Percentiles rank a stretch among this genome's conserved stretches.
Conservation (phyloP, 2,329 filamentous ascomycete species). For the Chalaropsis ovoidea region DNA sequence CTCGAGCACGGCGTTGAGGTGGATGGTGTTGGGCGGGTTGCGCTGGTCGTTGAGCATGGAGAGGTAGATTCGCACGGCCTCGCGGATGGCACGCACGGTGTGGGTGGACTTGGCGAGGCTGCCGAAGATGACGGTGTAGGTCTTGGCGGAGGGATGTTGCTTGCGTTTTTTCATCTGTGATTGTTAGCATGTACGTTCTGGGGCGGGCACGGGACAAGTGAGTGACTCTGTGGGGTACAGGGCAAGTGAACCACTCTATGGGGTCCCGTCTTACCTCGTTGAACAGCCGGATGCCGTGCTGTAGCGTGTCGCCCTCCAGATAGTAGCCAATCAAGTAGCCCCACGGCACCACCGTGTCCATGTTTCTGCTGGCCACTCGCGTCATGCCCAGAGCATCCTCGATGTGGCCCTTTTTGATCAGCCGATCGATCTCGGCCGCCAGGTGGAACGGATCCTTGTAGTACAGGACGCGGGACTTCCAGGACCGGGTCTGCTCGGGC, state of each 20-base stretch:
- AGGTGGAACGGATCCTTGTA: constrained; percentile 64
- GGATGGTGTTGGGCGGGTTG: constrained; percentile 64
- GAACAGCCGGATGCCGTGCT: constrained; percentile 65
- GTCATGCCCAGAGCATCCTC: constrained; percentile 60
- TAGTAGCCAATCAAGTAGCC: constrained; percentile 71
- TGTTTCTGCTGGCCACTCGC: constrained; percentile 55
- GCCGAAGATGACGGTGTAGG: constrained; percentile 72
- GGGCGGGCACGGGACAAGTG: constrained; percentile 20
- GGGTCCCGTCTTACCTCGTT: constrained; percentile 59
- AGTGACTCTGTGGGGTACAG: too few species aligned
- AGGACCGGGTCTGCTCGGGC: constrained; percentile 14
- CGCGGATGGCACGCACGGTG: constrained; percentile 49
- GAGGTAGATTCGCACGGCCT: constrained; percentile 67
- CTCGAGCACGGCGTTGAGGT: constrained; percentile 78
- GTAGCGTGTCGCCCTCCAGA: constrained; percentile 50
- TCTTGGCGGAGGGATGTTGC: constrained; percentile 68
- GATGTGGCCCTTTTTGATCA: constrained; percentile 49
- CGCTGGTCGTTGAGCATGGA: constrained; percentile 55
- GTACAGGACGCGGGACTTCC: constrained; percentile 31
- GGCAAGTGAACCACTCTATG: too few species aligned
- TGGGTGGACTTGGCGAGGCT: constrained; percentile 57
- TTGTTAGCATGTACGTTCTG: constrained; percentile 26
- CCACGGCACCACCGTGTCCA: constrained; percentile 67
- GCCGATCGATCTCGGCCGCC: constrained; percentile 52
- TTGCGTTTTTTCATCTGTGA: constrained; percentile 84